A percentile compares a stretch with the other conserved stretches of the same genome.
Conservation (phyloP, 164 flowering plant genomes). For the Tinospora cordifolia region DNA sequence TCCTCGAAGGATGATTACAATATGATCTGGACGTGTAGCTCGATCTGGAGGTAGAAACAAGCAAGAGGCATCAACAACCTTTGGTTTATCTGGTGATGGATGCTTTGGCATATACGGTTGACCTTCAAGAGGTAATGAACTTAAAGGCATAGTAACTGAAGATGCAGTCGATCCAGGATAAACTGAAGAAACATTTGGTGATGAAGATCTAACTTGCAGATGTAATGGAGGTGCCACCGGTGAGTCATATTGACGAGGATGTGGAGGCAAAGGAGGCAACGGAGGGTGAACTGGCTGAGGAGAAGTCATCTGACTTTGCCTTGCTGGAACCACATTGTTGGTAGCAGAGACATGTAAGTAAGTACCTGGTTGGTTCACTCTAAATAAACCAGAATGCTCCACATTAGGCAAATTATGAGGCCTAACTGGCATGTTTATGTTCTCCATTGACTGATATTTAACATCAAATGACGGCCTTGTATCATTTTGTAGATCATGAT, state of each 20-base stretch:
- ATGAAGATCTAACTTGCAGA: constrained; percentile 24
- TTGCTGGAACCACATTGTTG: constrained; percentile 15
- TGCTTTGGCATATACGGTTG: constrained; percentile 27
- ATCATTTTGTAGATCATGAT: constrained; percentile 15
- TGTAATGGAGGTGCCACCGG: constrained; percentile 27
- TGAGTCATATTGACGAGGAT: constrained; percentile 48
- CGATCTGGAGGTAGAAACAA: constrained; percentile 72
- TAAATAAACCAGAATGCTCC: constrained; percentile 18
- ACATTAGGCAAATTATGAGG: constrained; percentile 10
- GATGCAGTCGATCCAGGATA: constrained; percentile 34
- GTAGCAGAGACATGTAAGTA: constrained; percentile 15
- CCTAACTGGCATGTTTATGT: constrained; percentile 9
- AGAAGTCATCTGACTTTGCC: constrained; percentile 18
- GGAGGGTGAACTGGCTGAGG: constrained; percentile 39
- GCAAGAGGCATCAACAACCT: constrained; percentile 57
- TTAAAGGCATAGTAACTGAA: constrained; percentile 23
- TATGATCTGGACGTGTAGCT: constrained; percentile 72
- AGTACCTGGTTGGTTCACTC: constrained; percentile 20
- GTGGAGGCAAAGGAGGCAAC: constrained; percentile 56
- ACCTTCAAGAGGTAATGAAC: constrained; percentile 21
- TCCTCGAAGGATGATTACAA: constrained; percentile 89
- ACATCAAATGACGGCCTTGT: constrained; percentile 14
- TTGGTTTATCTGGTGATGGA: constrained; percentile 41
- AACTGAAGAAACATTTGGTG: constrained; percentile 24
- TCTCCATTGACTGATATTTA: constrained; percentile 4